Percentiles rank a stretch among this genome's conserved stretches.
phyloP scores from a whole-genome alignment of 1,139 yeast species.

The Pichia sp. region DNA sequence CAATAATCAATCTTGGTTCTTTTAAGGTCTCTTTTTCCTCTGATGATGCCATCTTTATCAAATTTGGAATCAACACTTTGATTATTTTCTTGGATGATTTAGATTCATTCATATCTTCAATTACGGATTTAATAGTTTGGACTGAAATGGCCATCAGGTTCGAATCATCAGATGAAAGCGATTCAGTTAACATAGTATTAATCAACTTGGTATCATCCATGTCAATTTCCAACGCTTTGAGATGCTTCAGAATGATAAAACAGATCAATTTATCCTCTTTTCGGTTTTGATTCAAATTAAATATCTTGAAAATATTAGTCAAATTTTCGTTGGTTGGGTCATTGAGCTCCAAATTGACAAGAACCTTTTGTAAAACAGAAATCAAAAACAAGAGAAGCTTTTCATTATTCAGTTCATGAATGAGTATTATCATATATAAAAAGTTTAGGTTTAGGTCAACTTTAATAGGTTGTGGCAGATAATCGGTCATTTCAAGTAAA shows the following conservation, averaged over 20 bases:
- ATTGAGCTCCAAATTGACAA: constrained; percentile 13
- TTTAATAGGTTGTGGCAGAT: constrained; percentile 60
- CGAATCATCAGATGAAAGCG: constrained; percentile 26
- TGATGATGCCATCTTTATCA: constrained; percentile 24
- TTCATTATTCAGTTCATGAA: constrained; percentile 37
- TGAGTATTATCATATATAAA: constrained; percentile 52
- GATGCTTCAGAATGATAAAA: constrained; percentile 50
- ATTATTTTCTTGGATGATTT: constrained; percentile 14
- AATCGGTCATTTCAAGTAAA: constrained; percentile 52
- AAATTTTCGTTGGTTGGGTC: constrained; percentile 20
- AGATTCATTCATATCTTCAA: constrained; percentile 24
- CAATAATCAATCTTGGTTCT: constrained; percentile 41
- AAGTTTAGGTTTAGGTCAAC: constrained; percentile 65
- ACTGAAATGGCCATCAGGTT: constrained; percentile 34
- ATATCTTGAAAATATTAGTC: constrained; percentile 32
- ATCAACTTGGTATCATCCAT: constrained; percentile 31
- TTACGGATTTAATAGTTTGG: constrained; percentile 51
- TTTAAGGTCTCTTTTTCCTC: constrained; percentile 14
- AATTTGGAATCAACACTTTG: constrained; percentile 32
- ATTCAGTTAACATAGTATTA: constrained; percentile 31
- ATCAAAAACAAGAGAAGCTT: constrained; percentile 43
- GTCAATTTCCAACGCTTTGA: constrained; percentile 30
- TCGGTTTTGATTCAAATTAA: constrained; percentile 25
- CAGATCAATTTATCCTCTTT: constrained; percentile 42
- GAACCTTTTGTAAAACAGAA: constrained; percentile 42